phyloP scores from a whole-genome alignment of 139 green algal genomes.

The Spirogloea muscicola region DNA sequence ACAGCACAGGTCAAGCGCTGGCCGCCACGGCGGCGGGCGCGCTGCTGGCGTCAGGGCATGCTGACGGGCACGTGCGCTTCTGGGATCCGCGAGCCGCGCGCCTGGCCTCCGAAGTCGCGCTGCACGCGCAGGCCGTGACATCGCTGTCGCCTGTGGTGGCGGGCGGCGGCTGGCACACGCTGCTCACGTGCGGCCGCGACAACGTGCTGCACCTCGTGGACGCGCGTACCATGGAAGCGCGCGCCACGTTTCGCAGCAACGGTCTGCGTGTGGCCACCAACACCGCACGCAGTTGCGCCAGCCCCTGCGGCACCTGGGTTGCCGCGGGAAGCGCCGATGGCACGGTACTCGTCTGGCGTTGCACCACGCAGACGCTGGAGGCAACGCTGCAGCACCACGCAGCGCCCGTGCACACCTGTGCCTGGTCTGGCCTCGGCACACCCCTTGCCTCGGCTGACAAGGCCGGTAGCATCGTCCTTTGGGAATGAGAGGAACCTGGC shows the following conservation, averaged over 20 bases:
- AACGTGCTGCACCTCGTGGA: conserved; percentile 42
- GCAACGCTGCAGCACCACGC: conserved; percentile 11
- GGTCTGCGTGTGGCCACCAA: conserved; percentile 30
- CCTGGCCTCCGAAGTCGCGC: conserved; percentile 37
- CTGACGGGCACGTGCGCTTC: conserved; percentile 45
- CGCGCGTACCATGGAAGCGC: no score
- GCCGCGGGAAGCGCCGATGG: conserved; percentile 38
- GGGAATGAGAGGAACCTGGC: no score
- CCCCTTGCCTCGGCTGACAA: conserved; percentile 31
- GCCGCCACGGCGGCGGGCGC: conserved; percentile 35
- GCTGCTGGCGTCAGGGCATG: conserved; percentile 40
- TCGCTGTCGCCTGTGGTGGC: conserved; percentile 8
- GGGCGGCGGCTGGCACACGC: not conserved
- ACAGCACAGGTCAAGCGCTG: conserved; percentile 49
- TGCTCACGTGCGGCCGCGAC: conserved; percentile 37
- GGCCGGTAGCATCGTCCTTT: no score
- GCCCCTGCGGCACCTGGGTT: conserved; percentile 18
- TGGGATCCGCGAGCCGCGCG: conserved; percentile 43
- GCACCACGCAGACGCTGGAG: conserved; percentile 7
- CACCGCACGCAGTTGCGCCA: conserved; percentile 28
- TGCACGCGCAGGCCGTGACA: conserved; percentile 32
- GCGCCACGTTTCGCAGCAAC: no score
- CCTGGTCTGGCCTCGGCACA: conserved; percentile 14
- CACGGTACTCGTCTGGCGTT: conserved; percentile 30
- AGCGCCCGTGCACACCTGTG: conserved; percentile 16